These are phyloP conservation scores for Coemansia sp. DNA, from an alignment of 192 early-diverging fungal genomes.

Conservation along the genomic window DNA sequence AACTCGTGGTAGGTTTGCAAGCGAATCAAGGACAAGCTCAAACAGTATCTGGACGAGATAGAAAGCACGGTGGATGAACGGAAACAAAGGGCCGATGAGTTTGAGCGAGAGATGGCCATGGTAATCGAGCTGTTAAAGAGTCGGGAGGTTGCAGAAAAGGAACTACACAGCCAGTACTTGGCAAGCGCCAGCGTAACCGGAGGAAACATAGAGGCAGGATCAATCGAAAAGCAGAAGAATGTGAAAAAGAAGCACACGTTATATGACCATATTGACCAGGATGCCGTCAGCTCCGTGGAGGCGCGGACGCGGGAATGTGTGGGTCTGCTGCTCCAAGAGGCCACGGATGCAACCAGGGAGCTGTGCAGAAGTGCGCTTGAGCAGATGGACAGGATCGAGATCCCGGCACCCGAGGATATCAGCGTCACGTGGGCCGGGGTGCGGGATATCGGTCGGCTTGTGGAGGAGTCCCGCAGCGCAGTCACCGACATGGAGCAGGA, in stretches of 20 bases:
- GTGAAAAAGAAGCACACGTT: constrained; percentile 31
- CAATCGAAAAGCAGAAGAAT: too few species aligned
- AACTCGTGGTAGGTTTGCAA: constrained; percentile 11
- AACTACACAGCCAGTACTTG: constrained; percentile 35
- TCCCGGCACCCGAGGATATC: constrained; percentile 44
- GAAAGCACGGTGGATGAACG: constrained; percentile 19
- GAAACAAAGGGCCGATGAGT: constrained; percentile 31
- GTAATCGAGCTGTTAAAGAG: constrained; percentile 45
- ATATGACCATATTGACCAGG: constrained; percentile 57
- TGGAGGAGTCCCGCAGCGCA: constrained; percentile 33
- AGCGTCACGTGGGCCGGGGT: constrained; percentile 51
- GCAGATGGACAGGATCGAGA: constrained; percentile 13
- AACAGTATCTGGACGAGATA: constrained; percentile 28
- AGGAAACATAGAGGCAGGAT: background rate
- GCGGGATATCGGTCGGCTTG: constrained; percentile 24
- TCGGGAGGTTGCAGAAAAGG: constrained; percentile 47
- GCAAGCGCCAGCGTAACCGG: background rate
- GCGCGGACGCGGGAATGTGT: constrained; percentile 21
- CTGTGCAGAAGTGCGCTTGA: constrained; percentile 18
- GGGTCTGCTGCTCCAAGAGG: constrained; percentile 10
- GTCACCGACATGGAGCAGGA: constrained; percentile 45
- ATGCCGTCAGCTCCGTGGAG: constrained; percentile 32
- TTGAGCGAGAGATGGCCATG: constrained; percentile 44
- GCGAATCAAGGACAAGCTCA: constrained; percentile 21
- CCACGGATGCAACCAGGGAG: constrained; percentile 11